Evolutionary conservation across 306 rosid species (phyloP), one percentile per base, ranked within the genome.

Genomic region (Senna siamea): DNA sequence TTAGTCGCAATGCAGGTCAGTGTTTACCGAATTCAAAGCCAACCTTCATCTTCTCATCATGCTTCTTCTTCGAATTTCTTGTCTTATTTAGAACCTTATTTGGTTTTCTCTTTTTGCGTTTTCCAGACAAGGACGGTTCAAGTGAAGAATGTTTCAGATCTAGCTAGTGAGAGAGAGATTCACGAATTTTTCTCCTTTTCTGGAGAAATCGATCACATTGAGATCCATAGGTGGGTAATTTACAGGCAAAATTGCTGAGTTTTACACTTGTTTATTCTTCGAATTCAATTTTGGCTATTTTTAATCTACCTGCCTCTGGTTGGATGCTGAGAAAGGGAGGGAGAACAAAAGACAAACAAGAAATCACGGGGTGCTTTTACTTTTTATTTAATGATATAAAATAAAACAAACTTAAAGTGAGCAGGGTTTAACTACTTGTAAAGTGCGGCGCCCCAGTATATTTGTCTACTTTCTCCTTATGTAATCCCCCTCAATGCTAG

Each of bases 121-220:
- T 43, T 69, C 50, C 83, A 84, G 89, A 89, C 89, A 47, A 80
- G 91, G 70, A 84, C 93, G 8, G 91, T 86, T 55, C 89, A 86
- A 76, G 93, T 86, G 56, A 82, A 40, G 70, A 77, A 84, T 10
- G 81, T 86, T 37, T 86, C 93, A 78, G 89, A 86, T 89, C 93
- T 89, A 67, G 93, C 91, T 51, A 57, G 80, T 26, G 93, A 86
- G 79, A 78, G 93, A 77, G 93, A 89, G 84, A 82, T 89, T 86
- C 93, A 86, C 5, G 91, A 87, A 41, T 87, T 87, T 72, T 90
- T 86, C 78, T 83, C 89, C 3, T 87, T 89, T 22, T 83, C 90
- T 53, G 93, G 91, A 55, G 89, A 89, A 77, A 84, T 89, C 53
- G 91, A 89, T 15, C 87, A 82, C 66, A 74, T 89, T 82, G 85